Percentiles rank a stretch among this genome's conserved stretches.
Conservation (phyloP, 441 rosid species). For the Breynia disticha region DNA sequence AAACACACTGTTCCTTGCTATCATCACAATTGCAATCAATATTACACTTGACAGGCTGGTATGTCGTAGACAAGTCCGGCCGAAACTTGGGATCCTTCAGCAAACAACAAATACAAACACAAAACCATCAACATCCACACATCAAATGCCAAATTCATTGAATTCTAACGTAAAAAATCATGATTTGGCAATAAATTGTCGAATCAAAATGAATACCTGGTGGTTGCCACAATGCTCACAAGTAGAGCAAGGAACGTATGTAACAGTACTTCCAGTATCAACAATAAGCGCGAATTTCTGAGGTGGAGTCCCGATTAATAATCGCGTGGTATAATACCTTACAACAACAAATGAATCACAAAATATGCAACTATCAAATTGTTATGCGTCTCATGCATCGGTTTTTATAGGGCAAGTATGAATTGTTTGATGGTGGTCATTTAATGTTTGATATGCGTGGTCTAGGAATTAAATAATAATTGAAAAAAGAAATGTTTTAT, state of each 20-base stretch:
- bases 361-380: background rate
- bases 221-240: conserved; percentile 83
- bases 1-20: conserved; percentile 53
- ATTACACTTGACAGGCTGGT: conserved; percentile 62
- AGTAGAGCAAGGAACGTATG: conserved; percentile 83
- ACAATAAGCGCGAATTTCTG: conserved; percentile 88
- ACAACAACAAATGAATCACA: background rate
- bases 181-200: too few relatives aligned
- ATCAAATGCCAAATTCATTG: too few relatives aligned
- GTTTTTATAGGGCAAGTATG: too few relatives aligned
- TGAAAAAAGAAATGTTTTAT: background rate
- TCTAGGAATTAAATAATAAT: background rate
- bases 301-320: conserved; percentile 90
- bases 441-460: too few relatives aligned
- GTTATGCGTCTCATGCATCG: too few relatives aligned
- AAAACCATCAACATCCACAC: background rate
- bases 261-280: conserved; percentile 90
- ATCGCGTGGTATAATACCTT: conserved; percentile 80
- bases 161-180: too few relatives aligned
- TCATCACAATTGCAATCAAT: conserved; percentile 68
- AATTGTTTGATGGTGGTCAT: too few relatives aligned
- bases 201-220: conserved; percentile 24
- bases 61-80: conserved; percentile 67
- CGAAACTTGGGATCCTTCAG: conserved; percentile 62
- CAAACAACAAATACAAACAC: background rate